Base-by-base conservation (phyloP, 352 stramenopile species). In the Pythium monospermum region DNA sequence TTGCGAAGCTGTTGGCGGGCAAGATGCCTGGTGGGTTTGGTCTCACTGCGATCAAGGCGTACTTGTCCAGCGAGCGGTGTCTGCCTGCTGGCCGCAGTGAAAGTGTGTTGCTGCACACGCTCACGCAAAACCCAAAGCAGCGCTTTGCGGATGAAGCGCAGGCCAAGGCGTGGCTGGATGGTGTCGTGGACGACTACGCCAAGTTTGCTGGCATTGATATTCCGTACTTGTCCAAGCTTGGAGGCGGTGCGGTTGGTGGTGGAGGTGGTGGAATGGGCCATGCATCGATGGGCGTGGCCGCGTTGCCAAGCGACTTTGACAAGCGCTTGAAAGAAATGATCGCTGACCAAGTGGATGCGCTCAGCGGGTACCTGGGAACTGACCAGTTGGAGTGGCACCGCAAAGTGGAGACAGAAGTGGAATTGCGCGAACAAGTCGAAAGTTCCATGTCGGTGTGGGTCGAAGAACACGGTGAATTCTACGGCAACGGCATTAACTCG, bases 11-110 rank as follows among this genome's bases (percentile, higher is more conserved):
- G 61, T 57, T 91, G 19, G 71, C 77, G 3, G 64, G 73, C 37
- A 89, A 86, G 61, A 87, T 95, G 69, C 83, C 85, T 32, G 85
- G 85, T 54, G 83, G 85, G 12, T 95, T 95, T 40, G 69, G 76
- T 47, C 58, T 87, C 11, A 83, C 77, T 35, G 72, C 77, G 16
- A 79, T 92, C 42, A 87, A 87, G 51, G 61, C 80, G 11, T 78
- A 93, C 51, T 56, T 94, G 49, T 69, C 76, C 4, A 69, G 46
- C 4, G 83, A 94, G 59, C 81, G 83, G 15, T 87, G 77, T 36
- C 55, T 95, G n/a, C 77, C 77, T 12, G 68, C 74, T 13, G 65
- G 79, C 32, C 71, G 83, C 25, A 76, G 86, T 35, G 83, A 94
- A 46, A 88, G 80, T 53, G 83, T 92, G 22, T 53, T 95, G 28